A percentile compares a stretch with the other conserved stretches of the same genome.
phyloP scores from a whole-genome alignment of 1,139 yeast species.

The Diutina siamensis region DNA sequence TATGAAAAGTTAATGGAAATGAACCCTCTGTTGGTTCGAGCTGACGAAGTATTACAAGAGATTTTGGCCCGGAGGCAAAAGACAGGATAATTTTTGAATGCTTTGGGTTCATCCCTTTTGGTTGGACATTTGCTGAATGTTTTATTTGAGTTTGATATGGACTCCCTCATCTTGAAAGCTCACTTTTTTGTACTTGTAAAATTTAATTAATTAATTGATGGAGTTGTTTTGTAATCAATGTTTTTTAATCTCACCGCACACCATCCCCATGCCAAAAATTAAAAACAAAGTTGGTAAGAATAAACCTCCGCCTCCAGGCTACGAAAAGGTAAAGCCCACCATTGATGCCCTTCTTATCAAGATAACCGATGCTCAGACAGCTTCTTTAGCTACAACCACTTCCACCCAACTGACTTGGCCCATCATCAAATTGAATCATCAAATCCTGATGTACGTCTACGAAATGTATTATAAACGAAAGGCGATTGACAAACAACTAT shows the following conservation, averaged over 20 bases:
- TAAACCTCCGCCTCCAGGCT: constrained; percentile 59
- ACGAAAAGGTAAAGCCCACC: constrained; percentile 58
- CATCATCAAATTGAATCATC: constrained; percentile 58
- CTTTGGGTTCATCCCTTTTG: neutral
- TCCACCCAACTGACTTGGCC: constrained; percentile 62
- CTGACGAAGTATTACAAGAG: neutral
- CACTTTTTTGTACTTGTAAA: too few species aligned
- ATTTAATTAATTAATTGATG: too few species aligned
- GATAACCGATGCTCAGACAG: constrained; percentile 46
- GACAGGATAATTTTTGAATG: neutral
- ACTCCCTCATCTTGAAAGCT: too few species aligned
- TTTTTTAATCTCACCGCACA: too few species aligned
- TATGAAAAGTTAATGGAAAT: neutral
- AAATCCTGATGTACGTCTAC: constrained; percentile 65
- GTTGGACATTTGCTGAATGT: too few species aligned
- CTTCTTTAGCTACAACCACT: constrained; percentile 18
- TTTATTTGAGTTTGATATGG: too few species aligned
- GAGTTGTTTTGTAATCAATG: too few species aligned
- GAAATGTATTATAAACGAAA: constrained; percentile 62
- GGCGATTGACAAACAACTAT: constrained; percentile 56
- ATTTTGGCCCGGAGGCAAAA: neutral
- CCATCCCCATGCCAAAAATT: constrained; percentile 8
- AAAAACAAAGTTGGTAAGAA: constrained; percentile 8
- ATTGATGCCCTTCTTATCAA: constrained; percentile 49
- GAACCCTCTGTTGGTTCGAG: constrained; percentile 1